Conservation (phyloP, 1,284 basidiomycete species). For the Pseudozyma sp. region DNA sequence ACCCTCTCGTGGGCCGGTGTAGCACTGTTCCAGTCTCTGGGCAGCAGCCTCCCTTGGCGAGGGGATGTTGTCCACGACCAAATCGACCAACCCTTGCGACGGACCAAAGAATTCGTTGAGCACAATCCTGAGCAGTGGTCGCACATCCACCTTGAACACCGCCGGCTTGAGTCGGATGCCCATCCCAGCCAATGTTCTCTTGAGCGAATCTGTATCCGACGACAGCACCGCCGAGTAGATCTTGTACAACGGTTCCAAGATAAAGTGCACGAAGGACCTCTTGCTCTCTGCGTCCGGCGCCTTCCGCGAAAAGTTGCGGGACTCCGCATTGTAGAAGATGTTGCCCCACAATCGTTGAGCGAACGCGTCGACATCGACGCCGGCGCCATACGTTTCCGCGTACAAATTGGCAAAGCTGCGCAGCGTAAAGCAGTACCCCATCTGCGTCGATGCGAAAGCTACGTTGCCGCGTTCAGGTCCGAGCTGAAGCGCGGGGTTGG, state of each 20-base stretch:
- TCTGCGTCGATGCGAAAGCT: conserved; percentile 94
- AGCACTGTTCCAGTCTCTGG: conserved; percentile 74
- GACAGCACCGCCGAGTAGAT: conserved; percentile 93
- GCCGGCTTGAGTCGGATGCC: conserved; percentile 89
- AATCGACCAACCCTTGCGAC: conserved; percentile 87
- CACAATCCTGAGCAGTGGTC: conserved; percentile 91
- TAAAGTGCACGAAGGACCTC: conserved; percentile 94
- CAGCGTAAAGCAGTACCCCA: conserved; percentile 97
- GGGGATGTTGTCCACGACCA: conserved; percentile 89
- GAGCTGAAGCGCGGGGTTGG: conserved; percentile 84
- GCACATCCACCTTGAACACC: conserved; percentile 97
- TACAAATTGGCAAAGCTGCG: conserved; percentile 96
- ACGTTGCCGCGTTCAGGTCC: conserved; percentile 97
- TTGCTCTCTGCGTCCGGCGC: conserved; percentile 82
- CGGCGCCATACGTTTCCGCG: conserved; percentile 80
- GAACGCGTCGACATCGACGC: conserved; percentile 73
- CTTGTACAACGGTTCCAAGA: conserved; percentile 96
- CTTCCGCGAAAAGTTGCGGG: conserved; percentile 88
- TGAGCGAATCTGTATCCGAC: conserved; percentile 85
- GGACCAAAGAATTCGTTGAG: conserved; percentile 93
- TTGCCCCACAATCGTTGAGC: conserved; percentile 96
- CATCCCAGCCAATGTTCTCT: conserved; percentile 81
- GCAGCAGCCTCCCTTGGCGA: conserved; percentile 80
- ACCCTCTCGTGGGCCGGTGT: conserved; percentile 47
- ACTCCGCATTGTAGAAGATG: conserved; percentile 87